phyloP scores from a whole-genome alignment of 2,329 filamentous ascomycete species.

The Scedosporium apiospermum region DNA sequence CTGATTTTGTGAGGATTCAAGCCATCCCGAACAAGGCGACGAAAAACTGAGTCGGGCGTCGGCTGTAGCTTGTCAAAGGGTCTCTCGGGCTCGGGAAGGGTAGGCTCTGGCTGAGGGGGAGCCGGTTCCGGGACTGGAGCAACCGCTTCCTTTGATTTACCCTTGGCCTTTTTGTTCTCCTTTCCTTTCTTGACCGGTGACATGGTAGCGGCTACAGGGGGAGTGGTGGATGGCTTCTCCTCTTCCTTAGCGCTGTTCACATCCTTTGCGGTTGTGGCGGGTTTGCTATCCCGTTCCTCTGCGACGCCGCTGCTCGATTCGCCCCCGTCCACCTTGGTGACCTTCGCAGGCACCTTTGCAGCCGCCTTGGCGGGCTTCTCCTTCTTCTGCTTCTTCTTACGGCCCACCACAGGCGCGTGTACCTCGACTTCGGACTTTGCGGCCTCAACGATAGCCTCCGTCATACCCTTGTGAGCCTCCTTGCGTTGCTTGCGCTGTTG shows the following conservation, averaged over 20 bases:
- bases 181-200: neutral
- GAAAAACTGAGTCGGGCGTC: conserved; percentile 24
- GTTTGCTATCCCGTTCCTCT: conserved; percentile 34
- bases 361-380: conserved; percentile 35
- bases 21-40: conserved; percentile 21
- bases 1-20: conserved; percentile 22
- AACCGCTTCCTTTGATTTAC: conserved; percentile 14
- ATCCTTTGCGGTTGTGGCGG: conserved; percentile 11
- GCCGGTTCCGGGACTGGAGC: conserved; percentile 8
- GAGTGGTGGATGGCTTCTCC: neutral
- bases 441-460: conserved; percentile 40
- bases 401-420: conserved; percentile 63
- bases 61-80: conserved; percentile 18
- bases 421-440: conserved; percentile 44
- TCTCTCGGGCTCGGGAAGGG: conserved; percentile 9
- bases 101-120: neutral
- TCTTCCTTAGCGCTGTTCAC: conserved; percentile 8
- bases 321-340: conserved; percentile 1
- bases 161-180: conserved; percentile 18
- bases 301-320: neutral
- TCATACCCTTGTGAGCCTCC: conserved; percentile 56
- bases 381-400: conserved; percentile 82
- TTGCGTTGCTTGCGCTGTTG: conserved; percentile 69
- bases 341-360: conserved; percentile 10
- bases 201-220: neutral